These are phyloP conservation scores for Isatis tinctoria DNA, from an alignment of 345 rosid species.

Conservation along the genomic window DNA sequence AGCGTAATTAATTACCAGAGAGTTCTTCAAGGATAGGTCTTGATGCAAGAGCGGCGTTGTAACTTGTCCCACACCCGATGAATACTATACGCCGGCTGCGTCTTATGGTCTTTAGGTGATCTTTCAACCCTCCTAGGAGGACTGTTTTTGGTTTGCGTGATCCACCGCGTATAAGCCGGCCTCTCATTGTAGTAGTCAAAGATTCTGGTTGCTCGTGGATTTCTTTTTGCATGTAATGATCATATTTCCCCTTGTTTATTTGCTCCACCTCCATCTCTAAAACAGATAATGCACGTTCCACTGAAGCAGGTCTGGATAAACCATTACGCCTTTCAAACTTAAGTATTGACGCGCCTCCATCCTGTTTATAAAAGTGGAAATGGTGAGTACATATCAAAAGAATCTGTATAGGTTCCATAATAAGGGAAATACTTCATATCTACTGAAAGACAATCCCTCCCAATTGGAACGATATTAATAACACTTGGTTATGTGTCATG, in stretches of 20 bases:
- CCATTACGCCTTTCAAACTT: constrained; percentile 62
- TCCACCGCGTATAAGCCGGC: constrained; percentile 90
- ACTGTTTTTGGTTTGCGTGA: constrained; percentile 79
- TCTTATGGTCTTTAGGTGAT: constrained; percentile 85
- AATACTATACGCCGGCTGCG: constrained; percentile 90
- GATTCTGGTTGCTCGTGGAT: constrained; percentile 99
- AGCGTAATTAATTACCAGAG: constrained; percentile 60
- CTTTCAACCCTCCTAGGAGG: constrained; percentile 93
- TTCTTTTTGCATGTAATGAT: constrained; percentile 98
- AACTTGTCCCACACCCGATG: constrained; percentile 96
- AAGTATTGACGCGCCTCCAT: constrained; percentile 78
- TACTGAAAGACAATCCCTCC: no score
- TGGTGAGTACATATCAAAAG: background rate
- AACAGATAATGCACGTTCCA: constrained; percentile 90
- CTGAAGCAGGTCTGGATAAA: constrained; percentile 71
- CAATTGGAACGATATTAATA: no score
- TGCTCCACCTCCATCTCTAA: constrained; percentile 98
- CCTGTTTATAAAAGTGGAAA: constrained; percentile 39
- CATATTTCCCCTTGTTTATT: constrained; percentile 84
- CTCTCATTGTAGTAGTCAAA: constrained; percentile 92
- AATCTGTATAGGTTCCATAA: no score
- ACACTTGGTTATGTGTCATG: background rate
- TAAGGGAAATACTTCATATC: no score
- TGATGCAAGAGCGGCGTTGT: constrained; percentile 94
- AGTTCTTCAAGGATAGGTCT: constrained; percentile 96